These are phyloP conservation scores for Phycomyces nitens DNA, from an alignment of 192 early-diverging fungal genomes.

Conservation along the genomic window DNA sequence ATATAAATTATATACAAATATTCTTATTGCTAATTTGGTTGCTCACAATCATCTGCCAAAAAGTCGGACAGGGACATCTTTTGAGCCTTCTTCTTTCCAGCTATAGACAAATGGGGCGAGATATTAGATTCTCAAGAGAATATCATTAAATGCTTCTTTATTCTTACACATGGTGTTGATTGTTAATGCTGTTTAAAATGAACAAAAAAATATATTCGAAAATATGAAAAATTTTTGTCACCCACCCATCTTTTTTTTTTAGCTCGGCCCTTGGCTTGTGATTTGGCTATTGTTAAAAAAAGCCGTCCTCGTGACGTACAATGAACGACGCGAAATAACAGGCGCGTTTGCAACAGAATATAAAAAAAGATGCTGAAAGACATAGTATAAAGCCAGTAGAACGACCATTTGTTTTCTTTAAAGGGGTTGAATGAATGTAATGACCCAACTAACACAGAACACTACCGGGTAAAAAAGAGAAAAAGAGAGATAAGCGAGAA, in stretches of 20 bases:
- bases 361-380: not conserved
- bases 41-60: constrained; percentile 63
- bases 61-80: constrained; percentile 89
- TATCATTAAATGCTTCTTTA: not conserved
- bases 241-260: no score
- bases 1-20: not conserved
- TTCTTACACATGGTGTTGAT: not conserved
- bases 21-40: constrained; percentile 11
- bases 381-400: not conserved
- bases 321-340: not conserved
- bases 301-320: constrained; percentile 1
- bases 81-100: constrained; percentile 77
- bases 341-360: not conserved
- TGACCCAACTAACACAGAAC: not conserved
- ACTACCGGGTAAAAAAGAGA: not conserved
- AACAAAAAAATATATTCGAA: not conserved
- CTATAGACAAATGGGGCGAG: not conserved
- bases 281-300: not conserved
- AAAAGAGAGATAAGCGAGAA: no score
- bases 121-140: not conserved
- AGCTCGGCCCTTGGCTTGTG: not conserved
- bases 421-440: not conserved
- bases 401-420: not conserved
- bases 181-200: not conserved
- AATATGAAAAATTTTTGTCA: not conserved